These are phyloP conservation scores for Vanrija sp. DNA, from an alignment of 1,284 basidiomycete species.

Conservation along the genomic window DNA sequence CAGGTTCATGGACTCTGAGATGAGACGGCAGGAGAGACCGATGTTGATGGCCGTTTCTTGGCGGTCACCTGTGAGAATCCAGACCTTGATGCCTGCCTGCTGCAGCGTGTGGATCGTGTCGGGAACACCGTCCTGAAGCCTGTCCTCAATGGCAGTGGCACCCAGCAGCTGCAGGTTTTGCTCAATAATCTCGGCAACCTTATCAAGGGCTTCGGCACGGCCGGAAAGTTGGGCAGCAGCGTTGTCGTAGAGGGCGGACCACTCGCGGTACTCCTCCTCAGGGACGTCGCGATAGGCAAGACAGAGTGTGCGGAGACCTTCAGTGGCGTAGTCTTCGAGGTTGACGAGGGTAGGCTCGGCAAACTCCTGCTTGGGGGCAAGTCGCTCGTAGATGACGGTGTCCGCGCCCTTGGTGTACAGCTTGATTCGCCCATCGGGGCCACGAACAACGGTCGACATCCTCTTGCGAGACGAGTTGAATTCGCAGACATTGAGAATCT, in stretches of 20 bases:
- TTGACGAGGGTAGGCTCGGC: conserved; percentile 83
- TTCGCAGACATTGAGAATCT: conserved; percentile 95
- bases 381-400: conserved; percentile 87
- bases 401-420: conserved; percentile 97
- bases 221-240: conserved; percentile 90
- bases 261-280: conserved; percentile 84
- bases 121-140: conserved; percentile 96
- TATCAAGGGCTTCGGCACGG: conserved; percentile 87
- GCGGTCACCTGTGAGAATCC: conserved; percentile 96
- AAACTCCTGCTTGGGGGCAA: conserved; percentile 72
- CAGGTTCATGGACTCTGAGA: conserved; percentile 97
- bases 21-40: conserved; percentile 91
- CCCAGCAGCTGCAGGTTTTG: conserved; percentile 87
- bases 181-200: conserved; percentile 93
- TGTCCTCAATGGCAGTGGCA: conserved; percentile 98
- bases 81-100: conserved; percentile 97
- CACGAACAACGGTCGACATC: conserved; percentile 91
- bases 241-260: conserved; percentile 81
- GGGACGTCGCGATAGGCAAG: conserved; percentile 89
- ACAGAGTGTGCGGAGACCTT: conserved; percentile 94
- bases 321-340: conserved; percentile 96
- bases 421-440: conserved; percentile 86
- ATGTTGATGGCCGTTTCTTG: conserved; percentile 99
- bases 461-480: conserved; percentile 97
- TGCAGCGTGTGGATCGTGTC: conserved; percentile 97